phyloP scores from a whole-genome alignment of 306 rosid species.

The Sicyos baderoa region DNA sequence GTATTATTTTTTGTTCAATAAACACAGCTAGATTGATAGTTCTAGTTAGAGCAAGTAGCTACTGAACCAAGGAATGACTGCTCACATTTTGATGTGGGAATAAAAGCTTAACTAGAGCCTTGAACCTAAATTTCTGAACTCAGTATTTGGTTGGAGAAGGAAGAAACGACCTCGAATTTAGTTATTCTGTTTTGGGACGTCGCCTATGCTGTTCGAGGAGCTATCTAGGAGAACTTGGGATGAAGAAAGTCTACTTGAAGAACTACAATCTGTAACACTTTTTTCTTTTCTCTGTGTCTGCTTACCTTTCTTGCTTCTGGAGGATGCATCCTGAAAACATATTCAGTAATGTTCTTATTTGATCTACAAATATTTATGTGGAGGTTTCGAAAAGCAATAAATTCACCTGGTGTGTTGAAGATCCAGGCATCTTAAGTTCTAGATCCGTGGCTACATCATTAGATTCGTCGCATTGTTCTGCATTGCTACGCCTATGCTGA shows the following conservation, averaged over 20 bases:
- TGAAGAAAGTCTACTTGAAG: slow-evolving; percentile 59
- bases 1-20: neutral
- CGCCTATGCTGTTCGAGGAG: slow-evolving; percentile 61
- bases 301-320: slow-evolving; percentile 52
- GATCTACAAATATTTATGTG: slow-evolving; percentile 12
- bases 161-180: slow-evolving; percentile 9
- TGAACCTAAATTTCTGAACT: neutral
- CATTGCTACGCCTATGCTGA: slow-evolving; percentile 37
- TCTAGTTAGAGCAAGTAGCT: neutral
- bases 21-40: too few species aligned
- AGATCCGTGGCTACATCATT: slow-evolving; percentile 83
- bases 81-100: neutral
- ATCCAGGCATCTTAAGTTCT: slow-evolving; percentile 92
- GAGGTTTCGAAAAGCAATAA: slow-evolving; percentile 12
- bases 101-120: neutral
- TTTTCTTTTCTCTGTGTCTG: slow-evolving; percentile 51
- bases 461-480: slow-evolving; percentile 46
- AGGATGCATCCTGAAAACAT: slow-evolving; percentile 45
- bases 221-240: slow-evolving; percentile 65
- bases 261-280: slow-evolving; percentile 40
- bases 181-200: slow-evolving; percentile 42
- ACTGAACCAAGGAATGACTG: neutral
- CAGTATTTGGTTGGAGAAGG: neutral
- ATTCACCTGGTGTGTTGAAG: slow-evolving; percentile 60
- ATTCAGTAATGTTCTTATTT: slow-evolving; percentile 12